phyloP scores from a whole-genome alignment of 768 basidiomycete species.

The Sporobolomyces phaffii region DNA sequence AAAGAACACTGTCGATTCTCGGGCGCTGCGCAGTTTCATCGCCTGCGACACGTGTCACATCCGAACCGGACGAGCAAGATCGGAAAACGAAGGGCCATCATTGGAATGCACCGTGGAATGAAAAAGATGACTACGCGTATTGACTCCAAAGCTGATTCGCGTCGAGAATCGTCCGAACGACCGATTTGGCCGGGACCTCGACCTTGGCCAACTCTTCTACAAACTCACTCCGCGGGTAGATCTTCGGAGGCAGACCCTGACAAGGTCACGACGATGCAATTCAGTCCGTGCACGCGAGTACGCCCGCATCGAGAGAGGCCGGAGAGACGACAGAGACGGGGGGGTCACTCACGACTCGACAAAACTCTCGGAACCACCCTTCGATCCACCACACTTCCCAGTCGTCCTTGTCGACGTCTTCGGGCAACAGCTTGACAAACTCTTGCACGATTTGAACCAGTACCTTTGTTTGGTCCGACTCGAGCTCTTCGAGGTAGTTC shows the following conservation, averaged over 20 bases:
- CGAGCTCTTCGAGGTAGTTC: conserved; percentile 54
- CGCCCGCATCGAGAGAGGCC: neutral
- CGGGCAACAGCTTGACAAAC: conserved; percentile 64
- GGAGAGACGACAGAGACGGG: neutral
- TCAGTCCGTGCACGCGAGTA: too few species aligned
- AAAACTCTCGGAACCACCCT: conserved; percentile 88
- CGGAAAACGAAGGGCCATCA: too few species aligned
- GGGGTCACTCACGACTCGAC: conserved; percentile 59
- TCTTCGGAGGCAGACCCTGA: conserved; percentile 6
- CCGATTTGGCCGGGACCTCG: neutral
- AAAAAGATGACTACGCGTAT: too few species aligned
- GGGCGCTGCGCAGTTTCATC: neutral
- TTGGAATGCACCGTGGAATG: too few species aligned
- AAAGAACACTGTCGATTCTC: too few species aligned
- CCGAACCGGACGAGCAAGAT: too few species aligned
- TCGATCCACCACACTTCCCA: conserved; percentile 84
- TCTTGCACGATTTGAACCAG: conserved; percentile 67
- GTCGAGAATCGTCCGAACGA: neutral
- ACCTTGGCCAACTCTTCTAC: neutral
- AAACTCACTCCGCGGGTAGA: neutral
- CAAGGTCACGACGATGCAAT: too few species aligned
- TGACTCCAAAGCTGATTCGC: conserved; percentile 3
- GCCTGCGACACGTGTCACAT: neutral
- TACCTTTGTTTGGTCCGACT: conserved; percentile 60
- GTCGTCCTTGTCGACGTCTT: conserved; percentile 61